Percentiles rank a stretch among this genome's conserved stretches.
Evolutionary conservation across 495 filamentous ascomycete genomes (phyloP).

Genomic region (Tuber magnatum): DNA sequence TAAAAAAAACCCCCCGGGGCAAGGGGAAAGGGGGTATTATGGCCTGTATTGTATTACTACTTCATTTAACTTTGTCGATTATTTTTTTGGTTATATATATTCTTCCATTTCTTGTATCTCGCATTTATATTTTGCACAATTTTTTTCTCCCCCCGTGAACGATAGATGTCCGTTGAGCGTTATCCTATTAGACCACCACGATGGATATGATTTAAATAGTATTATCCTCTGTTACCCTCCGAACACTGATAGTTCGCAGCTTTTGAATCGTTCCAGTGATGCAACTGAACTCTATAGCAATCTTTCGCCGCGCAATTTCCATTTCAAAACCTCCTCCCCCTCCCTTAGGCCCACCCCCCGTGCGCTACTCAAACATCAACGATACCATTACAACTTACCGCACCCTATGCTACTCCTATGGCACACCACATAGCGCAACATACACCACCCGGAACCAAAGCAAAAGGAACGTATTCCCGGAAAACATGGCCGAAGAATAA

Average conservation of each 20-base stretch:
- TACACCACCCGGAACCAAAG: background rate
- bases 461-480: background rate
- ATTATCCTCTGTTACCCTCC: background rate
- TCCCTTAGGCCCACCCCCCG: background rate
- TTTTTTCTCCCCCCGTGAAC: background rate
- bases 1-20: background rate
- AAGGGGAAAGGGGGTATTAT: background rate
- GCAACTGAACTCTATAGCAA: background rate
- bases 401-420: too few relatives aligned
- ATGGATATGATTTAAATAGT: background rate
- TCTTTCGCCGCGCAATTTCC: background rate
- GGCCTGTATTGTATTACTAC: background rate
- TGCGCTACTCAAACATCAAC: too few relatives aligned
- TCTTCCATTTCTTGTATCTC: background rate
- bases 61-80: background rate
- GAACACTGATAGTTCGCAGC: background rate
- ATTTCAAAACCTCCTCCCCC: background rate
- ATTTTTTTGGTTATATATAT: background rate
- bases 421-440: background rate
- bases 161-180: background rate
- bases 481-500: background rate
- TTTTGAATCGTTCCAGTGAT: background rate
- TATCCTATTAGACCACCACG: background rate
- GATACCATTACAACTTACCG: too few relatives aligned
- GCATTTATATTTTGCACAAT: background rate